Evolutionary conservation across 1,284 basidiomycete species (phyloP).

Genomic region (Uromyces viciae-fabae): DNA sequence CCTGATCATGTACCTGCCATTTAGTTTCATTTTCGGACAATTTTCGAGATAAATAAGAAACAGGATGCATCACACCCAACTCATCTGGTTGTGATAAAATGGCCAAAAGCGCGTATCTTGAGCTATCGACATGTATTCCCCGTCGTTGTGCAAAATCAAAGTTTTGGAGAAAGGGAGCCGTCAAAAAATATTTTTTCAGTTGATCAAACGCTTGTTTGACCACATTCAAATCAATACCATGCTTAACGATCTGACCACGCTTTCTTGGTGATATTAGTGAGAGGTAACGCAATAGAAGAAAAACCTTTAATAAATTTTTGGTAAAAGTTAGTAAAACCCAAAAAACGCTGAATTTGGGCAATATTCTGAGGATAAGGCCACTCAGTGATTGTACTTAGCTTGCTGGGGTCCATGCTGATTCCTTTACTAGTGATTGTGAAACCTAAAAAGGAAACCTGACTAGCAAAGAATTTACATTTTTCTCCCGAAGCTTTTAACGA

Average conservation of each 20-base stretch:
- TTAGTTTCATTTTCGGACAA: neutral
- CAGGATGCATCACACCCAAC: conserved; percentile 17
- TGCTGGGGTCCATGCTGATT: conserved; percentile 17
- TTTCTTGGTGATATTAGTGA: conserved; percentile 5
- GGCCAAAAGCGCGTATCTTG: conserved; percentile 43
- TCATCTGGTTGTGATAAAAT: conserved; percentile 44
- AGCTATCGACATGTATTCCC: conserved; percentile 53
- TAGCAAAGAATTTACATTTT: conserved; percentile 12
- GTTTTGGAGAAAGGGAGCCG: neutral
- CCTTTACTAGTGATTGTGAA: neutral
- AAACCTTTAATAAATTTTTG: conserved; percentile 12
- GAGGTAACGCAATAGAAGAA: conserved; percentile 5
- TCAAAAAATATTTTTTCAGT: neutral
- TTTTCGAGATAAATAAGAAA: conserved; percentile 34
- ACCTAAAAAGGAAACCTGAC: conserved; percentile 18
- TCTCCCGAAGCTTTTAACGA: neutral
- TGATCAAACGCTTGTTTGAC: neutral
- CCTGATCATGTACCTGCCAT: conserved; percentile 1
- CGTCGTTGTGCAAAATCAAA: neutral
- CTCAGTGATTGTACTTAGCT: neutral
- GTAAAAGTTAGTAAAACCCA: conserved; percentile 31
- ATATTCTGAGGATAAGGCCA: conserved; percentile 18
- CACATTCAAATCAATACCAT: neutral
- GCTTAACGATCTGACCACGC: neutral
- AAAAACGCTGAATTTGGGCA: neutral